These are phyloP conservation scores for Arctium lappa DNA, from an alignment of 129 eudicot species.

Conservation along the genomic window DNA sequence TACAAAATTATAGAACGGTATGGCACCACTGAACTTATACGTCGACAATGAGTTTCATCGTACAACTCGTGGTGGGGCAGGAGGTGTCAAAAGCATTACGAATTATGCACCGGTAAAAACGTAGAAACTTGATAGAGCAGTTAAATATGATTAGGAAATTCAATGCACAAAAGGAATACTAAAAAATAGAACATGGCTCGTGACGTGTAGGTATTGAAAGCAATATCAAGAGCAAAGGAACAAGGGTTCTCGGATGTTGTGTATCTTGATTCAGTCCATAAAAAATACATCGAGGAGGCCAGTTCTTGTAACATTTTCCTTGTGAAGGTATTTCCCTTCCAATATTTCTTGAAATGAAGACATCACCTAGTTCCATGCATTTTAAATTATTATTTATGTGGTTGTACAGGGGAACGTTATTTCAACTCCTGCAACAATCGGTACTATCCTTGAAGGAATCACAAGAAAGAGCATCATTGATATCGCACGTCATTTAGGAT, in stretches of 20 bases:
- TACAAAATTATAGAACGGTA: constrained; percentile 48
- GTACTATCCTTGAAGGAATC: constrained; percentile 79
- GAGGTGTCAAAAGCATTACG: constrained; percentile 83
- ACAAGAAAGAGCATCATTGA: constrained; percentile 84
- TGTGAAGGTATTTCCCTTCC: constrained; percentile 54
- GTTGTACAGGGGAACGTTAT: constrained; percentile 53
- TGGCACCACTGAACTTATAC: constrained; percentile 57
- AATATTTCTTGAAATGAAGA: background rate
- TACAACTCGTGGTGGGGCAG: constrained; percentile 81
- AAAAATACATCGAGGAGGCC: constrained; percentile 78
- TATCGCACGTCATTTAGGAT: constrained; percentile 63
- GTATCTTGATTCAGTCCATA: constrained; percentile 67
- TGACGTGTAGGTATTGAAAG: constrained; percentile 48
- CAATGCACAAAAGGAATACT: background rate
- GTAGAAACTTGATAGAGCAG: background rate
- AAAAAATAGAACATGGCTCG: background rate
- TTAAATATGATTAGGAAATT: background rate
- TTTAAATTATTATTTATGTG: background rate
- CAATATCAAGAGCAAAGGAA: constrained; percentile 51
- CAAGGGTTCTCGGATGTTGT: constrained; percentile 87
- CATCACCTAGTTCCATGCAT: no score
- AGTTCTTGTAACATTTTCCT: constrained; percentile 78
- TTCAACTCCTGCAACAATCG: constrained; percentile 61
- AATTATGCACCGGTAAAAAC: constrained; percentile 78
- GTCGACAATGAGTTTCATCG: constrained; percentile 68